Evolutionary conservation across 129 eudicot species (phyloP).

Genomic region (Sambucus nigra): DNA sequence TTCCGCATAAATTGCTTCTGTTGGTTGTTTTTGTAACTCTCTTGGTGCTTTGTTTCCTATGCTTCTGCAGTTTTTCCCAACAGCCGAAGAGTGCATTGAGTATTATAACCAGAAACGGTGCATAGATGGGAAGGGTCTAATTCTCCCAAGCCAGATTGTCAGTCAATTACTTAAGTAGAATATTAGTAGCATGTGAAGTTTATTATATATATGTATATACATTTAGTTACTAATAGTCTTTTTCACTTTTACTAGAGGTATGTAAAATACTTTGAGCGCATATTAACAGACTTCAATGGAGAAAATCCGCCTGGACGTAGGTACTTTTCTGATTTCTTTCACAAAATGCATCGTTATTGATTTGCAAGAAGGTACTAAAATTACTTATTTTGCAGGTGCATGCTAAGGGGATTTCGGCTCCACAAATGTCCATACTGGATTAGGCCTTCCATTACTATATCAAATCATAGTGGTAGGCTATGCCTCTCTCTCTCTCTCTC

Average conservation of each 20-base stretch:
- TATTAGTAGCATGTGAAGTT: slow-evolving; percentile 1
- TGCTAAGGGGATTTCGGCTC: slow-evolving; percentile 92
- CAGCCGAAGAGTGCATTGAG: slow-evolving; percentile 81
- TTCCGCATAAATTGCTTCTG: background rate
- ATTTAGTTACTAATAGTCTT: slow-evolving; percentile 10
- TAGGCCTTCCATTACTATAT: slow-evolving; percentile 87
- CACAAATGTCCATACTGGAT: slow-evolving; percentile 93
- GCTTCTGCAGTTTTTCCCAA: slow-evolving; percentile 64
- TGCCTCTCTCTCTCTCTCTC: slow-evolving; percentile 6
- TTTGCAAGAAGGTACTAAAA: slow-evolving; percentile 14
- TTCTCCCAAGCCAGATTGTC: slow-evolving; percentile 94
- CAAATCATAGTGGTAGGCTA: slow-evolving; percentile 71
- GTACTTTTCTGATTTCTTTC: slow-evolving; percentile 30
- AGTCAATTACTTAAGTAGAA: slow-evolving; percentile 27
- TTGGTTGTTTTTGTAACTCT: slow-evolving; percentile 1
- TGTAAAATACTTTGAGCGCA: slow-evolving; percentile 81
- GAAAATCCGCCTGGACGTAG: slow-evolving; percentile 82
- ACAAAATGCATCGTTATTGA: slow-evolving; percentile 8
- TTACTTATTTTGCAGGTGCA: slow-evolving; percentile 61
- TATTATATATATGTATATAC: slow-evolving; percentile 1
- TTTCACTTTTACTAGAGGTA: slow-evolving; percentile 48
- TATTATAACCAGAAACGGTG: slow-evolving; percentile 91
- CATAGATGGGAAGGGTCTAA: slow-evolving; percentile 83
- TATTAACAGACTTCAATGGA: slow-evolving; percentile 51
- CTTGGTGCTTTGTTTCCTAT: slow-evolving; percentile 1